Evolutionary conservation across 371 early-diverging fungal species (phyloP), one percentile per base, ranked within the genome.

Genomic region (Mortierella sp.): DNA sequence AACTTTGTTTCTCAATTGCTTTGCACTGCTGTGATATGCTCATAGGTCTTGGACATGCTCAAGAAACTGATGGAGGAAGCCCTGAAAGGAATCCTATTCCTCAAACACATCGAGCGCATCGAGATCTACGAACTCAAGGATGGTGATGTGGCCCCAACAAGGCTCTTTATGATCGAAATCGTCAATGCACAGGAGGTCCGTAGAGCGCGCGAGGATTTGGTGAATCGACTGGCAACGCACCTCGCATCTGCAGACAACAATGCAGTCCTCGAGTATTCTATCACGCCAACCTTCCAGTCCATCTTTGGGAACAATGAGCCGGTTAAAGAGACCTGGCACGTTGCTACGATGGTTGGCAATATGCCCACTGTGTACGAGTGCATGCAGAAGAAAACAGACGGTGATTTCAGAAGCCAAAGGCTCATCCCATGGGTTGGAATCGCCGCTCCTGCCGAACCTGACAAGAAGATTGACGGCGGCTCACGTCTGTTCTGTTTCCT

Each of bases 391-490:
- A 16, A 56, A 2, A 67, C 58, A 3, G 51, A 63, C 4, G 63
- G 54, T 8, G 52, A 66, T 27, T 48, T 80, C 18, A 34, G 19
- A 0, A 54, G 34, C 23, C 66, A 73, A 13, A 80, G 58, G 12
- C 43, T 80, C 24, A 66, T 80, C 23, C 80, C 80, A n/a, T 79
- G 71, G 71, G 80, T 80, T 9, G 80, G 80, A 8, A 42, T 80
- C 13, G 79, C 80, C 4, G 72, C 72, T 1, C 76, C 61, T 2
- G 27, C 47, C 14, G 48, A 55, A 2, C 50, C 67, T 2, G 28
- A 47, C 10, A 43, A 52, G 26, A 38, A 16, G 16, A 46, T 62
- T 9, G 63, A 42, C 34, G 30, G 23, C 16, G 30, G 23, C 16
- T 61, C 80, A 2, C 38, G 72, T 1, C 52, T 80, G 27, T 80